phyloP scores from a whole-genome alignment of 23 red algal genomes.

The Gracilariopsis chorda region DNA sequence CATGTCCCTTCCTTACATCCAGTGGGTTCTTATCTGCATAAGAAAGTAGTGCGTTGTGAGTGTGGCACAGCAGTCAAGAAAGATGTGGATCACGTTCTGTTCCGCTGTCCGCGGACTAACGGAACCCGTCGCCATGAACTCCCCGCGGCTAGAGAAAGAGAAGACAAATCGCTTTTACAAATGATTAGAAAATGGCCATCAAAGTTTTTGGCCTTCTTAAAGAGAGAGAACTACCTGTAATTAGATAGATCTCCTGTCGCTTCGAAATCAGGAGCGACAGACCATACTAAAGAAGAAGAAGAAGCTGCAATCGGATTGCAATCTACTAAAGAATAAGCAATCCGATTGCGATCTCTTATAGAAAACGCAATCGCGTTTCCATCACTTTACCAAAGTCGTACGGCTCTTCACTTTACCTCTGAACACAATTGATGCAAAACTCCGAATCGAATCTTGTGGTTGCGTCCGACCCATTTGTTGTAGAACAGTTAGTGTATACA shows the following conservation, averaged over 20 bases:
- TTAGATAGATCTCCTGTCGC: background rate
- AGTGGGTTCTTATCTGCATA: background rate
- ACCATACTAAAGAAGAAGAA: constrained; percentile 35
- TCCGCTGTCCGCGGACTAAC: background rate
- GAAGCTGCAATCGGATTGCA: too few species aligned
- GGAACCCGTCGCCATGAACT: background rate
- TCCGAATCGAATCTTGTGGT: too few species aligned
- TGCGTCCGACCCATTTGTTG: too few species aligned
- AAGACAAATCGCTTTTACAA: background rate
- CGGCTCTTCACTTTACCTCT: too few species aligned
- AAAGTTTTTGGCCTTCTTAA: constrained; percentile 4
- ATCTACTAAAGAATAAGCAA: too few species aligned
- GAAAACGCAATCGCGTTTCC: too few species aligned
- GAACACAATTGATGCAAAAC: too few species aligned
- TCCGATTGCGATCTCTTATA: too few species aligned
- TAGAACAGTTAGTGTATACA: too few species aligned
- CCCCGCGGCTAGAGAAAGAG: background rate
- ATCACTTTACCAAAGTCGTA: too few species aligned
- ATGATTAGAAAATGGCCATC: constrained; percentile 15
- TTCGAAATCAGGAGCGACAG: background rate
- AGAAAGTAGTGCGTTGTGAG: background rate
- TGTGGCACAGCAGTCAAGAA: background rate
- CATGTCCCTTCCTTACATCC: background rate
- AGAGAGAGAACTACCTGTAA: background rate
- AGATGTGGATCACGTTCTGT: constrained; percentile 23